Conservation (phyloP, 2,329 filamentous ascomycete genomes). For the Apiospora saccharicola region DNA sequence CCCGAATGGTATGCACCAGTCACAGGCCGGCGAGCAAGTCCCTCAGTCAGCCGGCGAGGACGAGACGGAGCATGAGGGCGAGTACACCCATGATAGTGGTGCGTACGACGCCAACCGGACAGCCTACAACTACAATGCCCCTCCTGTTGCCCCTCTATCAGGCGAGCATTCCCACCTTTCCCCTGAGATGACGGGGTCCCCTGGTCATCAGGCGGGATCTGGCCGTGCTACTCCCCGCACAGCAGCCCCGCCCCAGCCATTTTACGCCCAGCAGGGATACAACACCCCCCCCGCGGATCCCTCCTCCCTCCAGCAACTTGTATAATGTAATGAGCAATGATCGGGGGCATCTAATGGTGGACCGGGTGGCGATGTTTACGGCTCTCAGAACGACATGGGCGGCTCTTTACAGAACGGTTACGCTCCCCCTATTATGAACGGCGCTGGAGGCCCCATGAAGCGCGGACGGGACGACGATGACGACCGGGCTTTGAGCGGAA, state of each 20-base stretch:
- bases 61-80: constrained; percentile 76
- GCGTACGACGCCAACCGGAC: constrained; percentile 76
- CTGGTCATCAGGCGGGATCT: constrained; percentile 78
- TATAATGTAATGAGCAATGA: constrained; percentile 92
- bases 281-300: constrained; percentile 77
- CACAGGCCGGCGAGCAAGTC: constrained; percentile 62
- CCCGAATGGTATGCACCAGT: constrained; percentile 69
- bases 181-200: constrained; percentile 84
- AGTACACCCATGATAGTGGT: constrained; percentile 86
- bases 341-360: constrained; percentile 72
- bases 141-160: constrained; percentile 70
- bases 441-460: constrained; percentile 61
- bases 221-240: constrained; percentile 88
- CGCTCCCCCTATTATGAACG: constrained; percentile 68
- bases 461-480: constrained; percentile 67
- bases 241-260: constrained; percentile 72
- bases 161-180: constrained; percentile 80
- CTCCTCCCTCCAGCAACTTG: constrained; percentile 77
- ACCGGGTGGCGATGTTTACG: constrained; percentile 73
- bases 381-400: constrained; percentile 67
- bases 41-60: constrained; percentile 65
- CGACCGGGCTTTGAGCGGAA: constrained; percentile 68
- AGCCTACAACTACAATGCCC: constrained; percentile 80
- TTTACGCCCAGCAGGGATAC: constrained; percentile 78
- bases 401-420: constrained; percentile 68